Evolutionary conservation across 1,284 basidiomycete species (phyloP).

Genomic region (Cryptococcus depauperatus): DNA sequence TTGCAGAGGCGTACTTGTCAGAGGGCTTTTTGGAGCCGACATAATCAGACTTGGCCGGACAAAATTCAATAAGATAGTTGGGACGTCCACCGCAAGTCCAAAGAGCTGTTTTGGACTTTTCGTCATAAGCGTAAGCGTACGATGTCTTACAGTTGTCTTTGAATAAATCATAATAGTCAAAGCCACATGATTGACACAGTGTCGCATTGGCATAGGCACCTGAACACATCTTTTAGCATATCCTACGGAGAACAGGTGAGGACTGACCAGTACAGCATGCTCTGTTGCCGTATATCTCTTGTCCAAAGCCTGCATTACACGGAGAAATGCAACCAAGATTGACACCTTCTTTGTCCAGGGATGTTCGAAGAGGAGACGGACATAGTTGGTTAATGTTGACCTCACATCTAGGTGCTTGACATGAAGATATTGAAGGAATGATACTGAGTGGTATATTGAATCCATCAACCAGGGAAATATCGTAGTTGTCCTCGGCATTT

Average conservation of each 20-base stretch:
- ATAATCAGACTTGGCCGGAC: slow-evolving; percentile 21
- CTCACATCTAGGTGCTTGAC: slow-evolving; percentile 17
- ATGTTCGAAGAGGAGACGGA: slow-evolving; percentile 3
- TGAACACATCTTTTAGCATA: not conserved
- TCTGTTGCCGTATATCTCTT: slow-evolving; percentile 22
- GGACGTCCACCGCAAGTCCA: slow-evolving; percentile 17
- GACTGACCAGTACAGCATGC: slow-evolving; percentile 27
- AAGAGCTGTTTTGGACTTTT: slow-evolving; percentile 24
- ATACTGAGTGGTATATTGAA: slow-evolving; percentile 32
- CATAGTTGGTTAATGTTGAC: slow-evolving; percentile 21
- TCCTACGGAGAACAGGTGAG: not conserved
- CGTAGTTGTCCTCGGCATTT: slow-evolving; percentile 20
- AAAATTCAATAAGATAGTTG: slow-evolving; percentile 33
- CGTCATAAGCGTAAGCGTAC: slow-evolving; percentile 30
- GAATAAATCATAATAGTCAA: slow-evolving; percentile 32
- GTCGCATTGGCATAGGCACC: slow-evolving; percentile 21
- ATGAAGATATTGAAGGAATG: slow-evolving; percentile 11
- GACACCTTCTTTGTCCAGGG: slow-evolving; percentile 18
- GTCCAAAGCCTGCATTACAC: slow-evolving; percentile 26
- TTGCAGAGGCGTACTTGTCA: slow-evolving; percentile 20
- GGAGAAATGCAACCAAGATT: slow-evolving; percentile 22
- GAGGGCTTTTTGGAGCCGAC: slow-evolving; percentile 18
- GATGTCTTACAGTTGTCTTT: slow-evolving; percentile 25
- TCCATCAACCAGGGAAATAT: slow-evolving; percentile 32
- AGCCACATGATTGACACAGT: slow-evolving; percentile 22